Base-by-base conservation (phyloP, 2,329 filamentous ascomycete genomes). In the Fragosphaeria purpurea region DNA sequence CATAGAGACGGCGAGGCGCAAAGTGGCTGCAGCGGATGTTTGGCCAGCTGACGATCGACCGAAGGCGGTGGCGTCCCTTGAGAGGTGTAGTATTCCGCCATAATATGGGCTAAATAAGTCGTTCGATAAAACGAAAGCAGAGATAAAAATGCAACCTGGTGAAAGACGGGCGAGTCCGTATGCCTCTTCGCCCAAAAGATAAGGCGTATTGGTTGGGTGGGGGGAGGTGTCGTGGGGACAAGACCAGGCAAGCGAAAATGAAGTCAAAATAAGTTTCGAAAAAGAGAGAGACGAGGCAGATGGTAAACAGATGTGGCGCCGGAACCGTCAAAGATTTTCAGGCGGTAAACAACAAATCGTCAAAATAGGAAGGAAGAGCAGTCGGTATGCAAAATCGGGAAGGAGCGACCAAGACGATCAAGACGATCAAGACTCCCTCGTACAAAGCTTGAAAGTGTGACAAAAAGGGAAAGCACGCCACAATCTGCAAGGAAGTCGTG, bases 41-140 rank as follows among this genome's bases (percentile, higher is more conserved):
- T 50, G 62, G 53, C 45, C 62, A 57, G 59, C 62, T 64, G 32
- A 55, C 62, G 51, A 63, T 57, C 32, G 46, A 51, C 42, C 6
- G 35, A 44, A 4, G 48, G 41, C 40, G 43, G 32, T 31, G 47
- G 47, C 39, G 46, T 45, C 31, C 45, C 43, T 38, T 22, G 22
- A 22, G 22, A 22, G 22, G 22, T 22, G 22, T 22, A 22, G 22
- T 22, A 22, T 22, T 22, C 22, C 22, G 22, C 22, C 22, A 22
- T 22, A 22, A 22, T 22, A 22, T 22, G 22, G 22, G 22, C 22
- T 22, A 22, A 22, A 22, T 22, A 22, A 22, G 22, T 22, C 22
- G 22, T 22, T 22, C 22, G 3, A 22, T 22, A 22, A 2, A 22
- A 22, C 22, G 22, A 22, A 22, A 22, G 22, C 22, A 22, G 22